Percentiles rank a stretch among this genome's conserved stretches.
Conservation (phyloP, 2,329 filamentous ascomycete species). For the Fusarium multiceps region DNA sequence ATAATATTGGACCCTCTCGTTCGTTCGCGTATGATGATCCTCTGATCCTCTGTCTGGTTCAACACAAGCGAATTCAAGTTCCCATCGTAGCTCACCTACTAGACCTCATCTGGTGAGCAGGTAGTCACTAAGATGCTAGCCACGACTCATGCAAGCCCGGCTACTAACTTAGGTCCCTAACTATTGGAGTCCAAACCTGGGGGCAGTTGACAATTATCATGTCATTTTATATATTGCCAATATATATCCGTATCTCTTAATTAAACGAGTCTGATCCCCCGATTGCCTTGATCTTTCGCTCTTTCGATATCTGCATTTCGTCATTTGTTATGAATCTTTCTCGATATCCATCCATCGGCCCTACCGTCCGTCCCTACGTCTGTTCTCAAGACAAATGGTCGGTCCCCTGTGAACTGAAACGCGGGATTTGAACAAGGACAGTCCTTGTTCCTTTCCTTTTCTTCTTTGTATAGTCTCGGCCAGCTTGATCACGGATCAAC, state of each 20-base stretch:
- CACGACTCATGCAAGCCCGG: conserved; percentile 30
- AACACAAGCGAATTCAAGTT: neutral
- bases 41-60: neutral
- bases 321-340: neutral
- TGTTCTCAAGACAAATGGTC: conserved; percentile 6
- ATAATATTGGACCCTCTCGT: conserved; percentile 7
- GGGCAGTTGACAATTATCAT: conserved; percentile 10
- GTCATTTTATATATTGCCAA: conserved; percentile 23
- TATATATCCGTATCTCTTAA: conserved; percentile 8
- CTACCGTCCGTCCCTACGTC: conserved; percentile 1
- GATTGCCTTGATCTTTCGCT: neutral
- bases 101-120: conserved; percentile 23
- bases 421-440: neutral
- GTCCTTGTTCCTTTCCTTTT: neutral
- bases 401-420: conserved; percentile 22
- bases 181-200: conserved; percentile 28
- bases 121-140: neutral
- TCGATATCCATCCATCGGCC: neutral
- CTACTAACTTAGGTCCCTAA: neutral
- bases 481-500: neutral
- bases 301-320: neutral
- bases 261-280: conserved; percentile 10
- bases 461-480: neutral
- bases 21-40: conserved; percentile 18
- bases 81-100: neutral